Base-by-base conservation (phyloP, 768 basidiomycete species). In the Serpula lacrymans region DNA sequence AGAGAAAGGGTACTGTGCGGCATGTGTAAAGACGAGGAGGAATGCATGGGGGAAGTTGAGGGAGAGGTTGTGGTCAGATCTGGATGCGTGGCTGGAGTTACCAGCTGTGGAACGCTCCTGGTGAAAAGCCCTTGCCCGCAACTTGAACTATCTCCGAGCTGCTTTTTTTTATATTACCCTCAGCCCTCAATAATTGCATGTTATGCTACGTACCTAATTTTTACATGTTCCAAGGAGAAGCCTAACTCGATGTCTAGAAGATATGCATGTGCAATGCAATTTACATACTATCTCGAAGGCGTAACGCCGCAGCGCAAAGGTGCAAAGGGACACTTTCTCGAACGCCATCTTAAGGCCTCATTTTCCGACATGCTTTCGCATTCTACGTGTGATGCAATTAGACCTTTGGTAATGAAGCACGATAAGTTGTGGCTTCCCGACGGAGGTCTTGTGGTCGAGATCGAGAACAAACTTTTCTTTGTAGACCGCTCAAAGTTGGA, bases 1-100 rank as follows among this genome's bases (percentile, higher is more conserved):
- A 46, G 51, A 48, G 5, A 51, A 56, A 22, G 66, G 62, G 6
- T 68, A 55, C 41, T 71, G 70, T 43, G 43, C 48, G 14, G 57
- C 46, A 23, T 71, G 70, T 46, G 58, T 63, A 20, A 35, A 41
- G 26, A 47, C 43, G 36, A 46, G 62, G 39, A 45, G 48, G 36
- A 51, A 57, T 3, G 43, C 41, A 20, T 70, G 68, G 67, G 17
- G 21, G 18, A 50, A 43, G 24, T 45, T 52, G 32, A 47, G 59
- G 28, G 53, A 62, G 48, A 55, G 47, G 45, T 34, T 64, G 6
- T 69, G 67, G 68, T 45, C 44, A 6, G 41, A 52, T 32, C 41
- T 67, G 22, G 56, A 57, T 18, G 37, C 46, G 30, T 60, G 59
- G 59, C 50, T 67, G 35, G 46, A 40, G n/a, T 34, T 46, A 25